A percentile compares a stretch with the other conserved stretches of the same genome.
Evolutionary conservation across 192 early-diverging fungal genomes (phyloP).

Genomic region (Lobulomyces angularis): DNA sequence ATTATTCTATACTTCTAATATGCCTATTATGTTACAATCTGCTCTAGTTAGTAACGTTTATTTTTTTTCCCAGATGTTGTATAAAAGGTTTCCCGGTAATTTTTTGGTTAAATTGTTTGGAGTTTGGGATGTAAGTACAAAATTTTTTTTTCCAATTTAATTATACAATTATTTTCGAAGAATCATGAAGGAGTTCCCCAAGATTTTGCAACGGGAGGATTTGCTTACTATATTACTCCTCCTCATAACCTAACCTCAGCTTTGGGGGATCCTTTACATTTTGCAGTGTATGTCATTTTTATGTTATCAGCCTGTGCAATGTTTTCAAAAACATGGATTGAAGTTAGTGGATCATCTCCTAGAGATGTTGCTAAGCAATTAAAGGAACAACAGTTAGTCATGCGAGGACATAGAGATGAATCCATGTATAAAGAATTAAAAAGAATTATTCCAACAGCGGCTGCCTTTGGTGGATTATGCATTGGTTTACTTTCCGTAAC

Average conservation of each 20-base stretch:
- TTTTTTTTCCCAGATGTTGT: slow-evolving; percentile 96
- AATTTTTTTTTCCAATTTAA: slow-evolving; percentile 7
- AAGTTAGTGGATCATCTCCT: slow-evolving; percentile 94
- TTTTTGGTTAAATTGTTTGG: slow-evolving; percentile 84
- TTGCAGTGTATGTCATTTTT: slow-evolving; percentile 81
- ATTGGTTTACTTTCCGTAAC: slow-evolving; percentile 90
- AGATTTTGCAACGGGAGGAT: slow-evolving; percentile 79
- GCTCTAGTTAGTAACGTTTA: slow-evolving; percentile 93
- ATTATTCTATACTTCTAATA: slow-evolving; percentile 99
- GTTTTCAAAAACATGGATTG: slow-evolving; percentile 98
- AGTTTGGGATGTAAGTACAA: slow-evolving; percentile 63
- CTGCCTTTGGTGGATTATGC: slow-evolving; percentile 91
- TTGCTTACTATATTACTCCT: slow-evolving; percentile 98
- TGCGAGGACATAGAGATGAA: slow-evolving; percentile 84
- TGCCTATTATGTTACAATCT: slow-evolving; percentile 99
- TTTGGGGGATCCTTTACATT: slow-evolving; percentile 87
- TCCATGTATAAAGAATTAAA: slow-evolving; percentile 99
- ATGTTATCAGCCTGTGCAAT: slow-evolving; percentile 93
- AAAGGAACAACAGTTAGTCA: slow-evolving; percentile 92
- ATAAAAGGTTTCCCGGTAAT: slow-evolving; percentile 96
- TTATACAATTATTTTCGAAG: slow-evolving; percentile 17
- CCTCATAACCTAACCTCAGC: slow-evolving; percentile 76
- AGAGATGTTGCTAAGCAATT: slow-evolving; percentile 96
- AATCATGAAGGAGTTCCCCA: slow-evolving; percentile 91
- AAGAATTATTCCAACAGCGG: slow-evolving; percentile 94